Base-by-base conservation (phyloP, 495 filamentous ascomycete genomes). In the Tuber umbilicatum region DNA sequence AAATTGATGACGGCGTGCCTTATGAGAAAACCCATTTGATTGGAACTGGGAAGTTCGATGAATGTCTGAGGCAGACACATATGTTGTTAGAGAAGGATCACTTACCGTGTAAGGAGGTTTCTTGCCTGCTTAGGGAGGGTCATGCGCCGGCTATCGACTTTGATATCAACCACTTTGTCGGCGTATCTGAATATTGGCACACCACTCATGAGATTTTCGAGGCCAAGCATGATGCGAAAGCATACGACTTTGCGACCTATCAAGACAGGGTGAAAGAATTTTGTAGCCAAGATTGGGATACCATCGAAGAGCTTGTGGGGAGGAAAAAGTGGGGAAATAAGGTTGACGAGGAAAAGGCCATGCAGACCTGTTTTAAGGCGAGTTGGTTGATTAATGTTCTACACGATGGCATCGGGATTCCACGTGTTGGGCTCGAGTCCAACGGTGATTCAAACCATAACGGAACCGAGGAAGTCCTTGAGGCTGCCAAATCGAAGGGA, bases 141-240 rank as follows among this genome's bases (percentile, higher is more conserved):
- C 94, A 98, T 81, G 93, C 94, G 3, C 95, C 95, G 0, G 93
- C 94, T 1, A 97, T 99, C 73, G 95, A 99, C 83, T 99, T 98
- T 81, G 91, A 95, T 71, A 90, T 99, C 55, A 99, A 99, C 76
- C 95, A 98, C 82, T 99, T 99, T 80, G 90, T 99, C 39, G 95
- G 95, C 12, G 94, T 99, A 72, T 97, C 94, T 27, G 95, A 99
- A 82, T 99, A 97, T 82, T 99, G 95, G 95, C 95, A 99, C 84
- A 97, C 94, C 0, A 99, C 95, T 0, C 94, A 97, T 80, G 93
- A 96, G 70, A 89, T 97, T 1, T 97, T 98, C 79, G 91, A 93
- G 75, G 90, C 89, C 82, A 89, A 89, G 40, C 87, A 92, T 79
- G 91, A 91, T 72, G 91, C 96, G 77, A 92, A 91, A 78, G 89